Base-by-base conservation (phyloP, 2,329 filamentous ascomycete genomes). In the Aspergillus cejpii region DNA sequence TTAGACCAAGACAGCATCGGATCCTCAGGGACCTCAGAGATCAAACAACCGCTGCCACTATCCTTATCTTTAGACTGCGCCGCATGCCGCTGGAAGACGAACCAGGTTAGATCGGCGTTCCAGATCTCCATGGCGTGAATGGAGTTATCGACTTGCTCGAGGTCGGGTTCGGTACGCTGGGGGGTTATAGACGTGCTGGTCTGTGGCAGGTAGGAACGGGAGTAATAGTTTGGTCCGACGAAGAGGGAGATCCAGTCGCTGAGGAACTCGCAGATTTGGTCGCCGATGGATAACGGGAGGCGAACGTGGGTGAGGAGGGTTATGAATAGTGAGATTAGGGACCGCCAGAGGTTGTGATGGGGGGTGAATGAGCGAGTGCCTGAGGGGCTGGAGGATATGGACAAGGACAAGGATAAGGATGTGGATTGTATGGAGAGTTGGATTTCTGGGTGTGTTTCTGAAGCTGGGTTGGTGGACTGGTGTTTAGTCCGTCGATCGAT, bases 101-200 rank as follows among this genome's bases (percentile, higher is more conserved):
- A 65, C 68, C 68, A 71, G 0, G 68, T 63, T 23, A 70, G 41
- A 52, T 70, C 68, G 7, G 56, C 49, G 47, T 70, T 70, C 66
- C 66, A 70, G 7, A 56, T 58, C 48, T 68, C 60, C 68, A 71
- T 70, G 1, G 67, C 63, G 7, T 51, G 53, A 37, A 70, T 62
- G 1, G 61, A 62, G 8, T 49, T 41, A 7, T 66, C 54, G 10
- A 67, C 55, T 1, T 55, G 52, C 8, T 54, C 41, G 14, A 59
- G 24, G 15, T 55, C 43, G 52, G 10, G 5, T 5, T 12, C 2
- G 28, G 24, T n/a, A n/a, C n/a, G n/a, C n/a, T n/a, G n/a, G n/a
- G n/a, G n/a, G n/a, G n/a, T n/a, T n/a, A n/a, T n/a, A n/a, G n/a
- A n/a, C n/a, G n/a, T n/a, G n/a, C n/a, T n/a, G n/a, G n/a, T n/a